A percentile compares a stretch with the other conserved stretches of the same genome.
phyloP scores from a whole-genome alignment of 2,329 filamentous ascomycete genomes.

The Aspergillus eucalypticola region DNA sequence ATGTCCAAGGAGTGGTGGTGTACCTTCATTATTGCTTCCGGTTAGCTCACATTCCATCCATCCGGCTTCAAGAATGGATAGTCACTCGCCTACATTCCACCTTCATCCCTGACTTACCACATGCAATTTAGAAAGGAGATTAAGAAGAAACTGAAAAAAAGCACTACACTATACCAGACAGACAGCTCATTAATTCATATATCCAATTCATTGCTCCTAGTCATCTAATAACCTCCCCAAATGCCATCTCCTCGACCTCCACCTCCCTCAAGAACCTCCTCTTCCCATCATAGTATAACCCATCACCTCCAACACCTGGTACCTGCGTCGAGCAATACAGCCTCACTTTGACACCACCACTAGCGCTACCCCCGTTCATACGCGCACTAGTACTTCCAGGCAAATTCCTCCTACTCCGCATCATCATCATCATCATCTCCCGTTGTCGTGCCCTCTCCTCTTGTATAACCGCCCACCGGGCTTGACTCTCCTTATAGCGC shows the following conservation, averaged over 20 bases:
- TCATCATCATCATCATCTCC: background rate
- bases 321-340: constrained; percentile 6
- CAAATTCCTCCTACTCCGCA: background rate
- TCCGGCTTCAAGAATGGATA: no score
- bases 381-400: background rate
- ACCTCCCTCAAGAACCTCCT: constrained; percentile 11
- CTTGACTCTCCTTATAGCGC: constrained; percentile 8
- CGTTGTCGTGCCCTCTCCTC: constrained; percentile 14
- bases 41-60: no score
- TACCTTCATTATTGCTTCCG: no score
- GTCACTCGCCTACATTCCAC: no score
- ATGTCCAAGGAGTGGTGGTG: no score
- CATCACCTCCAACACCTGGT: no score
- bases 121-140: background rate
- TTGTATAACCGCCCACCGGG: constrained; percentile 16
- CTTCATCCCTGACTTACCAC: background rate
- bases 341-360: constrained; percentile 5
- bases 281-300: background rate
- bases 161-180: no score
- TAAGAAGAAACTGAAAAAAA: no score
- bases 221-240: constrained; percentile 1
- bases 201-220: background rate
- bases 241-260: constrained; percentile 4
- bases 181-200: background rate
- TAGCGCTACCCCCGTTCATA: background rate